Conservation (phyloP, 78 protist genomes). For the Dictyostelium capitatum region DNA sequence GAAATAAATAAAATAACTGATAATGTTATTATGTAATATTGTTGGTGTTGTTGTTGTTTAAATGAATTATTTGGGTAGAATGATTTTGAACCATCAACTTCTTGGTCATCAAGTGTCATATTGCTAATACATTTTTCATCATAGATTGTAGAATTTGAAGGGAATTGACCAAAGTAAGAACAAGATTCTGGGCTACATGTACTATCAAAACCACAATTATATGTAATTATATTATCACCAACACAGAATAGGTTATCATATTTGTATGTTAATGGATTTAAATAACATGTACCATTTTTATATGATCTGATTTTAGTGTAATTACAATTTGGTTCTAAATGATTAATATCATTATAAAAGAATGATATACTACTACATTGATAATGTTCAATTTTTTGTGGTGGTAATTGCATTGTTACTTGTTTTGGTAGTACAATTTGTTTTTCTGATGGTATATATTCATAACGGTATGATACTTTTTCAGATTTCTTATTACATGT, state of each 20-base stretch:
- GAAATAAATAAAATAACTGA: background rate
- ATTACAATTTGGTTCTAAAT: slow-evolving; percentile 1
- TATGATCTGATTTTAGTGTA: slow-evolving; percentile 4
- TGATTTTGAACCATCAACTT: too few relatives aligned
- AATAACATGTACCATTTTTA: background rate
- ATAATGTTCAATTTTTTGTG: too few relatives aligned
- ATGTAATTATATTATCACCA: background rate
- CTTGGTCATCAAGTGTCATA: too few relatives aligned
- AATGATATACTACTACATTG: slow-evolving; percentile 4
- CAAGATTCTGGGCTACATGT: background rate
- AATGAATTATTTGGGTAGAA: too few relatives aligned
- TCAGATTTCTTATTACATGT: too few relatives aligned
- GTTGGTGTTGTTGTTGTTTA: too few relatives aligned
- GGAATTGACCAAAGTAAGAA: background rate
- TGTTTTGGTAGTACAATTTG: too few relatives aligned
- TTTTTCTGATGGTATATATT: too few relatives aligned
- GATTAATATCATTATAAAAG: background rate
- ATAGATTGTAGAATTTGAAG: background rate
- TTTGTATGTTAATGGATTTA: background rate
- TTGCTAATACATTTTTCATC: background rate
- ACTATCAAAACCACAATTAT: background rate
- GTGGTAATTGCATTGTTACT: too few relatives aligned
- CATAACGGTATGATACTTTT: too few relatives aligned
- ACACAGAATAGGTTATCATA: background rate
- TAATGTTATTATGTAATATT: too few relatives aligned